These are phyloP conservation scores for Syncephalastrum racemosum DNA, from an alignment of 371 early-diverging fungal genomes.

Conservation along the genomic window DNA sequence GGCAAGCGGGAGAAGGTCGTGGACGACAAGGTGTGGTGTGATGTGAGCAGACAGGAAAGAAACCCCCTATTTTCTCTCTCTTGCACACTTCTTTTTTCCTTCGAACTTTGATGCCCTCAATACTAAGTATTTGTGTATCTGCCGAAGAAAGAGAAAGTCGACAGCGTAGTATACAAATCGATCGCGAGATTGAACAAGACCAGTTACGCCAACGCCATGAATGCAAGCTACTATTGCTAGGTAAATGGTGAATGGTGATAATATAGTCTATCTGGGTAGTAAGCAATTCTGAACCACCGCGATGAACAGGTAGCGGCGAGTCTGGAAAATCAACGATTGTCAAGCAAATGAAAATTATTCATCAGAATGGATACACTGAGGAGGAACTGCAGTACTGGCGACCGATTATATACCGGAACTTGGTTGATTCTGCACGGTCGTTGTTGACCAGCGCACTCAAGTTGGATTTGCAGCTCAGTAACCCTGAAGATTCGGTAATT, in stretches of 20 bases:
- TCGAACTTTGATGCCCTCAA: conserved; percentile 10
- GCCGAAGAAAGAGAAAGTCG: conserved; percentile 53
- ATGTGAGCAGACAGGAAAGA: too few relatives aligned
- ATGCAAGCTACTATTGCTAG: conserved; percentile 64
- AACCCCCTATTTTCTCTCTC: too few relatives aligned
- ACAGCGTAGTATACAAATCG: conserved; percentile 55
- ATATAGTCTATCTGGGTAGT: background rate
- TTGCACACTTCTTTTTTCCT: too few relatives aligned
- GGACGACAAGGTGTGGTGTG: too few relatives aligned
- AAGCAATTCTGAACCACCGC: background rate
- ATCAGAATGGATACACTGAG: conserved; percentile 76
- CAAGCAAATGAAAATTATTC: conserved; percentile 88
- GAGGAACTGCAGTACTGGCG: conserved; percentile 72
- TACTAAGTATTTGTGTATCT: conserved; percentile 56
- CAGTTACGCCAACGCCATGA: conserved; percentile 52
- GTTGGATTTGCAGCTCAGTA: conserved; percentile 44
- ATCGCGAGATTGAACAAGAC: conserved; percentile 55
- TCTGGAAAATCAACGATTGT: conserved; percentile 85
- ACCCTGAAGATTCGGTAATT: background rate
- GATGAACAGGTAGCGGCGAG: conserved; percentile 67
- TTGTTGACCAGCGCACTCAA: conserved; percentile 56
- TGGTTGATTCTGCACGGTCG: conserved; percentile 65
- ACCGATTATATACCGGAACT: conserved; percentile 70
- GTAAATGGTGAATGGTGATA: conserved; percentile 27
- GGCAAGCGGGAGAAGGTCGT: too few relatives aligned